phyloP scores from a whole-genome alignment of 805 yeast genomes.

The Cyberlindnera saturnus region DNA sequence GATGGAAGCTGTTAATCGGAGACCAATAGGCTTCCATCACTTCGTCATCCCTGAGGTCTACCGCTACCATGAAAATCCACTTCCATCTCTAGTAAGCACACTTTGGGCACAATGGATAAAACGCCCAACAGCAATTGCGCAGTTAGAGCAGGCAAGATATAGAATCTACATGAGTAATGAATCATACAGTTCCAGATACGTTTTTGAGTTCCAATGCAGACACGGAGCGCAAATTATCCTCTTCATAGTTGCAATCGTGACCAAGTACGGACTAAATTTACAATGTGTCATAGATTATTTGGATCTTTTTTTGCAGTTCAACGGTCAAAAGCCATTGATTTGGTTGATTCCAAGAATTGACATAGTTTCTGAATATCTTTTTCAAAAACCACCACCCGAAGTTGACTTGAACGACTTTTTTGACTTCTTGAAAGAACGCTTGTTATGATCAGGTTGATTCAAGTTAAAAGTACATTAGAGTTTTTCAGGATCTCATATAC shows the following conservation, averaged over 20 bases:
- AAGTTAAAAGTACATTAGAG: not conserved
- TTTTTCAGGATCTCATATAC: not conserved
- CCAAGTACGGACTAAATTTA: not conserved
- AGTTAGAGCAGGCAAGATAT: not conserved
- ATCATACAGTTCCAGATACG: not conserved
- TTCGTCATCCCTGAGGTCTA: not conserved
- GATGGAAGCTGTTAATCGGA: not conserved
- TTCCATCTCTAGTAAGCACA: not conserved
- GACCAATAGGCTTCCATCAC: not conserved
- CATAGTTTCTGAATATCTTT: not conserved
- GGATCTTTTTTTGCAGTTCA: conserved; percentile 1
- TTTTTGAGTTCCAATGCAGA: conserved; percentile 1
- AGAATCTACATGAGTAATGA: not conserved
- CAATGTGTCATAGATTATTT: conserved; percentile 1
- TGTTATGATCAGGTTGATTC: too few relatives aligned
- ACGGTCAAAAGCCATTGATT: conserved; percentile 1
- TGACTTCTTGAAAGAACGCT: too few relatives aligned
- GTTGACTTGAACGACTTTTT: too few relatives aligned
- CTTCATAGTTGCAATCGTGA: not conserved
- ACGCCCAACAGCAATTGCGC: not conserved
- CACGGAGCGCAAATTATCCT: not conserved
- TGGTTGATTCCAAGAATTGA: not conserved
- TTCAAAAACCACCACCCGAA: not conserved
- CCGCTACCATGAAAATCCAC: not conserved
- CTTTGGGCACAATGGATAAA: conserved; percentile 1